Percentiles rank a stretch among this genome's conserved stretches.
phyloP scores from a whole-genome alignment of 1,284 basidiomycete species.

The Ganoderma resinaceum region DNA sequence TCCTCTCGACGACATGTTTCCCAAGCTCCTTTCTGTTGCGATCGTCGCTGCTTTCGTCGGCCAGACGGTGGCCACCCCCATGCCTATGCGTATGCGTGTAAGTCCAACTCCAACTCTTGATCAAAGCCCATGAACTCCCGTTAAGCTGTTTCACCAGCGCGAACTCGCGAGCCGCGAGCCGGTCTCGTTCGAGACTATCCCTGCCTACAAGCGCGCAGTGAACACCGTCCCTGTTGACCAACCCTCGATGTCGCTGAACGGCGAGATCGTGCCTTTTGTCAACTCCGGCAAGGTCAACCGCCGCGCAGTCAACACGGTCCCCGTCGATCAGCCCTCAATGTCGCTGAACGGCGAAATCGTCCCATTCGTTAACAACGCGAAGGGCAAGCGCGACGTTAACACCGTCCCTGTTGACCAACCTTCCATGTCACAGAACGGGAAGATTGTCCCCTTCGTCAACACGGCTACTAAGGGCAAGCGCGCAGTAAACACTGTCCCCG shows the following conservation, averaged over 20 bases:
- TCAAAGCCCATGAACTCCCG: background rate
- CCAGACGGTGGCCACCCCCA: constrained; percentile 53
- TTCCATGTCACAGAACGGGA: constrained; percentile 26
- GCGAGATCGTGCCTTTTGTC: constrained; percentile 32
- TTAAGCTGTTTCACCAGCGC: constrained; percentile 28
- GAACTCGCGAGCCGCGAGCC: constrained; percentile 40
- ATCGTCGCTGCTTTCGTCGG: constrained; percentile 53
- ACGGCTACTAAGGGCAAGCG: constrained; percentile 35
- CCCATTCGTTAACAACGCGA: constrained; percentile 17
- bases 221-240: constrained; percentile 45
- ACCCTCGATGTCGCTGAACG: constrained; percentile 36
- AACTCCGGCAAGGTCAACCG: constrained; percentile 22
- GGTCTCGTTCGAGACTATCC: constrained; percentile 53
- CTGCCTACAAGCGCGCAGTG: constrained; percentile 49
- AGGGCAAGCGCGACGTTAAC: constrained; percentile 23
- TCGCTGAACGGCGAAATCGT: constrained; percentile 32
- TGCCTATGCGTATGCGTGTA: constrained; percentile 51
- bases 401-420: constrained; percentile 30
- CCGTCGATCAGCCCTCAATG: constrained; percentile 41
- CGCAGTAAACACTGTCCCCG: constrained; percentile 42
- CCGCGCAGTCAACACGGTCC: constrained; percentile 35
- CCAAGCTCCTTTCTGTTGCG: constrained; percentile 47
- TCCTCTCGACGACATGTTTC: constrained; percentile 50
- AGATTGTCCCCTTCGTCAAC: constrained; percentile 34
- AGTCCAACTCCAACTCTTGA: constrained; percentile 34